phyloP scores from a whole-genome alignment of 805 yeast species.

The Candida morakotiae region DNA sequence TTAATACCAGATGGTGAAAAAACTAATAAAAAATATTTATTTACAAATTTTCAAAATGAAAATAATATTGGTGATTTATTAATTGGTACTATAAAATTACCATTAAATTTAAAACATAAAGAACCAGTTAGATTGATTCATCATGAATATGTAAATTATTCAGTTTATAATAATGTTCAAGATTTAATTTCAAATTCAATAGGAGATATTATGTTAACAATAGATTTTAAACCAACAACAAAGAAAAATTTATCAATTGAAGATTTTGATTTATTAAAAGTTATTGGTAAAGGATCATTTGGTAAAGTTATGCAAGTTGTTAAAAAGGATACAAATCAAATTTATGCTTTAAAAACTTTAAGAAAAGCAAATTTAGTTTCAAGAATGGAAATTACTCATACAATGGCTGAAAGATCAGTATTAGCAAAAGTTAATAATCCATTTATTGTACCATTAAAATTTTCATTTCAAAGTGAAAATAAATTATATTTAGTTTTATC shows the following conservation, averaged over 20 bases:
- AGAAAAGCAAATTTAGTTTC: constrained; percentile 93
- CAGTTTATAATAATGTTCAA: constrained; percentile 27
- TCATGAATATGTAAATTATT: constrained; percentile 45
- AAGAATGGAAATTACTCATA: constrained; percentile 91
- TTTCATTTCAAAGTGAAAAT: constrained; percentile 96
- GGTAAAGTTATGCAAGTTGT: constrained; percentile 99
- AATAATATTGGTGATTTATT: constrained; percentile 59
- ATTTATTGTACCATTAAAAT: constrained; percentile 92
- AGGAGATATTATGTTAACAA: constrained; percentile 57
- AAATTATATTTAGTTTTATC: constrained; percentile 86
- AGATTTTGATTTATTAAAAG: constrained; percentile 89
- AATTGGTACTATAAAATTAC: constrained; percentile 66
- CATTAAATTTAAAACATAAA: constrained; percentile 52
- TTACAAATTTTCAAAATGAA: constrained; percentile 22
- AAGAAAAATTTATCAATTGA: constrained; percentile 76
- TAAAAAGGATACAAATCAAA: constrained; percentile 90
- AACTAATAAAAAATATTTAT: constrained; percentile 21
- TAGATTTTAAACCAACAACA: constrained; percentile 63
- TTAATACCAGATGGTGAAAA: constrained; percentile 44
- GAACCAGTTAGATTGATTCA: constrained; percentile 55
- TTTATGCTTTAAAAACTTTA: constrained; percentile 91
- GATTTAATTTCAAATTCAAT: constrained; percentile 29
- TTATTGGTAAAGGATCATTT: constrained; percentile 96
- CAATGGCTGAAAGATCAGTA: constrained; percentile 94
- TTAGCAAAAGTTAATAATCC: constrained; percentile 91